Evolutionary conservation across 139 green algal genomes (phyloP), one percentile per base, ranked within the genome.

Genomic region (Mesostigma viride): DNA sequence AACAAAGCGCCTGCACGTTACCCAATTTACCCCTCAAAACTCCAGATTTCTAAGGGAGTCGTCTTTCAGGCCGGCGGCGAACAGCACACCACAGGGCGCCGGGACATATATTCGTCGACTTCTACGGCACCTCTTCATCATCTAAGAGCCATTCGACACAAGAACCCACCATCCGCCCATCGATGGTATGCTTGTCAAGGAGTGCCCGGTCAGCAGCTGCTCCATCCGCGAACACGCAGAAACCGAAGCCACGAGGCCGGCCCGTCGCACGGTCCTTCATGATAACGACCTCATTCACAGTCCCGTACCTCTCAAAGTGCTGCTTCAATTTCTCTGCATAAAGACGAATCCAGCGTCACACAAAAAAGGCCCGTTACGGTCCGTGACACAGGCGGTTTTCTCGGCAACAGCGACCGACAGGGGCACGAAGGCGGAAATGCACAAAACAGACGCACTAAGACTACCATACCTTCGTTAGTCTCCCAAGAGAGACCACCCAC

Each of bases 191-290:
- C 76, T 90, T 86, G 26, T 80, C 74, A 3, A 77, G 71, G 27
- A 89, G 83, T 1, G 95, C 91, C 62, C 88, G 91, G 68, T 96
- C 89, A 4, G 87, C 91, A 5, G 97, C 86, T 20, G 80, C 78
- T 2, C 86, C 76, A 71, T 87, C 83, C 24, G 86, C 74, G 57
- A 95, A 98, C 3, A 89, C 95, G n/a, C 97, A 83, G 61, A 98
- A 98, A 11, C 92, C 91, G 73, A 97, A 97, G 31, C 91, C 91
- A n/a, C 91, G 80, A 0, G 90, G 86, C 11, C 89, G 78, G 68
- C 85, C 87, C 76, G 89, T 95, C 28, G 91, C 85, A 40, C 93
- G 84, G 77, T 97, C 91, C 68, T 94, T 93, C 91, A 96, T 95
- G 35, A 97, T 89, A 58, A 96, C 86, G 3, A 83, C 85, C 35